Evolutionary conservation across 2,329 filamentous ascomycete genomes (phyloP), one percentile per base, ranked within the genome.

Genomic region (Nothopassalora personata): DNA sequence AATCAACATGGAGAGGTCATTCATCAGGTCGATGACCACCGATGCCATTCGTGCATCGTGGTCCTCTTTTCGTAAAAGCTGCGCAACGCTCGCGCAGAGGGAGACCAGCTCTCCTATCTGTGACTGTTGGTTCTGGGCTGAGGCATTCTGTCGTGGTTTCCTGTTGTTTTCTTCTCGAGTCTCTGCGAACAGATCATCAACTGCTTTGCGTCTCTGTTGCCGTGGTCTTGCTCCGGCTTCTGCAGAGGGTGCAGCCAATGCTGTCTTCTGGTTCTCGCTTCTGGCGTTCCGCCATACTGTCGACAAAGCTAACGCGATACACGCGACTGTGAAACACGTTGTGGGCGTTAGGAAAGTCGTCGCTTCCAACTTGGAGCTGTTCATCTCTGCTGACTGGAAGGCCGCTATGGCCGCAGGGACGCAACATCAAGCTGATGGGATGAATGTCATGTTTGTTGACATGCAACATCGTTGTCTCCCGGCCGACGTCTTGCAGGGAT

Each of bases 311-410:
- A 69, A 66, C 10, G 65, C 63, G 19, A 65, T 59, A 45, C 67
- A 69, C 5, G 67, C 66, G 13, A 69, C 54, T 8, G 61, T 62
- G 57, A 68, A 69, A 53, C 57, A 68, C 33, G 63, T 67, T 11
- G 63, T 61, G 27, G 67, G 66, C 36, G 61, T 59, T 52, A 68
- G 56, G 60, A 65, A 59, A 30, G 58, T 45, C 43, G 36, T 47
- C 4, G 54, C 13, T 23, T 60, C 58, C 43, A 51, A 19, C 46
- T 51, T 56, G 9, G 36, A 54, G 45, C 15, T 53, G 53, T 33
- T 62, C 52, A 55, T 57, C 34, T 36, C 34, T 15, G 15, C 34
- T 11, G 11, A 15, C 34, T 10, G 10, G 10, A 15, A 4, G 34
- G 34, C 34, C 34, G 10, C 11, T 7, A 15, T 36, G 34, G 34